Conservation (phyloP, 2,329 filamentous ascomycete genomes). For the Alternaria postmessia region DNA sequence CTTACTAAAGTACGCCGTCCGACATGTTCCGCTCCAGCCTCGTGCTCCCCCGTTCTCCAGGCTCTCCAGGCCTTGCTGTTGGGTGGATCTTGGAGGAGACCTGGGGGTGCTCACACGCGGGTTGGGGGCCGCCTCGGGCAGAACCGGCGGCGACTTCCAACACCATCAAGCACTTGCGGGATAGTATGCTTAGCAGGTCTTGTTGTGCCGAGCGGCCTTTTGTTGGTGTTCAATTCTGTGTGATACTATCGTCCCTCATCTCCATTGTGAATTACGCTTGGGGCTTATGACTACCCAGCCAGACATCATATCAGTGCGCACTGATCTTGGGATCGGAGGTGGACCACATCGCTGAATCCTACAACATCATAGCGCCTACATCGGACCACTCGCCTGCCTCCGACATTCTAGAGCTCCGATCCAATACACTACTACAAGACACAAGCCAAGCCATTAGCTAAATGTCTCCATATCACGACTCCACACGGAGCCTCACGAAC, state of each 20-base stretch:
- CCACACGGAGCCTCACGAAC: not conserved
- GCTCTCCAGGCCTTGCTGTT: slow-evolving; percentile 4
- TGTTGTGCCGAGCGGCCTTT: not conserved
- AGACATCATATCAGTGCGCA: not conserved
- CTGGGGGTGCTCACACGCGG: slow-evolving; percentile 1
- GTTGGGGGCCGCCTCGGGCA: not conserved
- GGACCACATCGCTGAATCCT: slow-evolving; percentile 1
- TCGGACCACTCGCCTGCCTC: not conserved
- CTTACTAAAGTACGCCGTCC: slow-evolving; percentile 17
- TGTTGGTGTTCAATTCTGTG: not conserved
- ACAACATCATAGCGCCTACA: not conserved
- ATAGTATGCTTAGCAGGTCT: not conserved
- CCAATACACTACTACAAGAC: not conserved
- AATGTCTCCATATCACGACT: not conserved
- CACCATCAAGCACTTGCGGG: not conserved
- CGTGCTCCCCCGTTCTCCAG: slow-evolving; percentile 7
- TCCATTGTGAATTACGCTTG: not conserved
- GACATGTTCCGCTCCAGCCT: slow-evolving; percentile 11
- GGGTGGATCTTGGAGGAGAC: not conserved
- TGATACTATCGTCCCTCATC: not conserved
- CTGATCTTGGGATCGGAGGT: not conserved
- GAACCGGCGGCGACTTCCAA: not conserved
- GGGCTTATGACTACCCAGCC: too few species aligned
- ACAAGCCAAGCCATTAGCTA: not conserved
- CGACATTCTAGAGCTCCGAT: not conserved